A percentile compares a stretch with the other conserved stretches of the same genome.
phyloP scores from a whole-genome alignment of 352 stramenopile genomes.

The Globisporangium okanoganense region DNA sequence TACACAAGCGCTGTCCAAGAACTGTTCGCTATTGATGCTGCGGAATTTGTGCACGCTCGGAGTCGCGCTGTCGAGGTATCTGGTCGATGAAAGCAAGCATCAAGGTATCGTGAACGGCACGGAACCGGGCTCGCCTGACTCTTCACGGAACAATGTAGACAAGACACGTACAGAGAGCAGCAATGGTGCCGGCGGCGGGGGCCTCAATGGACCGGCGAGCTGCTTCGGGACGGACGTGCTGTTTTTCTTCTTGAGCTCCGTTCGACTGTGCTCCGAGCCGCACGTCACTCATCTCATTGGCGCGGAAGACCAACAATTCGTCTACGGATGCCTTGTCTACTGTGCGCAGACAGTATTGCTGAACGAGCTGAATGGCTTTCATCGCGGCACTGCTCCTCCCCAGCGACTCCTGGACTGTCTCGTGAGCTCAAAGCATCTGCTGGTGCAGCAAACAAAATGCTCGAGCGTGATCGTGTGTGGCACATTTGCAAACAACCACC shows the following conservation, averaged over 20 bases:
- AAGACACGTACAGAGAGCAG: slow-evolving; percentile 12
- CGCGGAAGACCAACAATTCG: slow-evolving; percentile 60
- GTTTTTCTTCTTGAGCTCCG: slow-evolving; percentile 41
- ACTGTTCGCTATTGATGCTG: slow-evolving; percentile 42
- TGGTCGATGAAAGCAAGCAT: slow-evolving; percentile 50
- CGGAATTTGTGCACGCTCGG: slow-evolving; percentile 54
- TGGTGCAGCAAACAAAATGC: slow-evolving; percentile 66
- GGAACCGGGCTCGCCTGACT: neutral
- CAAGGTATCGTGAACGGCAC: slow-evolving; percentile 12
- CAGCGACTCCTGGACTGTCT: slow-evolving; percentile 40
- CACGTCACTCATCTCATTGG: slow-evolving; percentile 36
- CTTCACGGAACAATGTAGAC: neutral
- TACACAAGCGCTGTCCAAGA: slow-evolving; percentile 36
- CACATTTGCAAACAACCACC: slow-evolving; percentile 16
- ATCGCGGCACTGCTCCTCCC: slow-evolving; percentile 22
- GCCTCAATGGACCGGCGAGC: neutral
- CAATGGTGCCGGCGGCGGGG: neutral
- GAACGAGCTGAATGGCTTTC: slow-evolving; percentile 45
- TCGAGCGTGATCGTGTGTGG: slow-evolving; percentile 55
- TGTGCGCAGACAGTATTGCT: slow-evolving; percentile 51
- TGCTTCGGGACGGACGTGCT: slow-evolving; percentile 60
- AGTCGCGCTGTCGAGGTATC: slow-evolving; percentile 49
- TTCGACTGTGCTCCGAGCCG: slow-evolving; percentile 35
- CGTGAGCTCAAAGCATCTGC: slow-evolving; percentile 39
- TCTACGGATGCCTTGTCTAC: slow-evolving; percentile 69